Base-by-base conservation (phyloP, 2,329 filamentous ascomycete genomes). In the Beauveria varroae region DNA sequence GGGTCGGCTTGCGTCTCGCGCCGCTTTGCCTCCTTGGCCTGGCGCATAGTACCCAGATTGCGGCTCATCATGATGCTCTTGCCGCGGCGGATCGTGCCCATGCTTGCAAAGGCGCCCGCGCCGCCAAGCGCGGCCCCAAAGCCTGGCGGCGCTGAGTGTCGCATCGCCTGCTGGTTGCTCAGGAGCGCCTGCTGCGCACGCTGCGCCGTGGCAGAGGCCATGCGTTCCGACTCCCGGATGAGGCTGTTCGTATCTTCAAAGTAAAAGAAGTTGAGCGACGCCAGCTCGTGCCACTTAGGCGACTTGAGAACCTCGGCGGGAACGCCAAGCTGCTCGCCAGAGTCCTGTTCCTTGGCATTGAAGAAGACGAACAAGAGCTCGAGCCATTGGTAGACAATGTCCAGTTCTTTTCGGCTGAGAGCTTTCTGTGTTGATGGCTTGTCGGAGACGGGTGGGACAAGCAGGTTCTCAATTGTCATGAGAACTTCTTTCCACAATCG, bases 241-340 rank as follows among this genome's bases (percentile, higher is more conserved):
- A 99, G 83, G 68, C 90, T 93, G 64, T 96, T 90, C 1, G 92
- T 96, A 37, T 89, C 84, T 69, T 98, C 93, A 71, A 95, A 96
- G 79, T 99, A 99, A 81, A 98, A 99, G 81, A 98, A 99, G 78
- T 96, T 96, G 65, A 99, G 84, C 64, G 91, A 93, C 66, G 95
- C 91, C 59, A 99, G 85, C 74, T 99, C 95, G 78, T 97, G 93
- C 80, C 96, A 99, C 82, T 99, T 99, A 71, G 93, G 91, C 66
- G 91, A 96, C 76, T 96, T 96, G 71, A 99, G 83, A 37, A 97
- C 87, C 73, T 97, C 93, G 50, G 91, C 85, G 0, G 93, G 90
- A 3, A 99, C 91, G 65, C 95, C 95, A 63, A 95, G 84, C 26
- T 90, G 90, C 73, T 93, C 90, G 60, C 93, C 68, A 77, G 88